Base-by-base conservation (phyloP, 1,284 basidiomycete genomes). In the Ustilago sp. region DNA sequence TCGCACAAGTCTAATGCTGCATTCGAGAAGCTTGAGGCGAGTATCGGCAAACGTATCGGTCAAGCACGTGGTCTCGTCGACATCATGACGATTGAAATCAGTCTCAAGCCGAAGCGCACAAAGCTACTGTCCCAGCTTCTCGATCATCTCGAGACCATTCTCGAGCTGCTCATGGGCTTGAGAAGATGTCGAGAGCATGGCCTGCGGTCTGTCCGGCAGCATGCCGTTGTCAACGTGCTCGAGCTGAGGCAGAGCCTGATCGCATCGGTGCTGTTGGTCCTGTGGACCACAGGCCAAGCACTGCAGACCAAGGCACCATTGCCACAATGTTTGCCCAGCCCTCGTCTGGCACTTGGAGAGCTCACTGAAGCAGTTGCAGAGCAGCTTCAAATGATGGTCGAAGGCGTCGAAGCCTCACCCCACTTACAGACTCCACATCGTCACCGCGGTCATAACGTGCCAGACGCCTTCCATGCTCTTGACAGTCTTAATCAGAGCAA, bases 321-420 rank as follows among this genome's bases (percentile, higher is more conserved):
- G 8, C 88, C 88, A 1, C 88, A 89, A 61, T 88, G 87, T 56
- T 77, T 89, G 0, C 88, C 88, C 4, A 86, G 85, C 0, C 86
- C 88, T 0, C 82, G 87, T 3, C 73, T 86, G 4, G 86, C 88
- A 7, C 63, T 84, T 0, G 66, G 74, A 11, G 80, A 80, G 19
- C 71, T 83, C 11, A 82, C 80, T 3, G 52, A 63, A 32, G 80
- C 81, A 0, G 71, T 83, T 7, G 75, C 77, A 0, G 61, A 76
- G 45, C 72, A 74, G 50, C 57, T 78, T 28, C 61, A 47, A 4
- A 36, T 38, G 45, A 71, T 71, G 69, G 35, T 57, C 7, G 60
- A 59, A 23, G 59, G 59, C 12, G 19, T 23, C 41, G 54, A 61
- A 9, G 32, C 36, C 8, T 51, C 50, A 35, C 54, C 51, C 2